A percentile compares a stretch with the other conserved stretches of the same genome.
These are phyloP conservation scores for Fusarium napiforme DNA, from an alignment of 2,329 filamentous ascomycete species.

Conservation along the genomic window DNA sequence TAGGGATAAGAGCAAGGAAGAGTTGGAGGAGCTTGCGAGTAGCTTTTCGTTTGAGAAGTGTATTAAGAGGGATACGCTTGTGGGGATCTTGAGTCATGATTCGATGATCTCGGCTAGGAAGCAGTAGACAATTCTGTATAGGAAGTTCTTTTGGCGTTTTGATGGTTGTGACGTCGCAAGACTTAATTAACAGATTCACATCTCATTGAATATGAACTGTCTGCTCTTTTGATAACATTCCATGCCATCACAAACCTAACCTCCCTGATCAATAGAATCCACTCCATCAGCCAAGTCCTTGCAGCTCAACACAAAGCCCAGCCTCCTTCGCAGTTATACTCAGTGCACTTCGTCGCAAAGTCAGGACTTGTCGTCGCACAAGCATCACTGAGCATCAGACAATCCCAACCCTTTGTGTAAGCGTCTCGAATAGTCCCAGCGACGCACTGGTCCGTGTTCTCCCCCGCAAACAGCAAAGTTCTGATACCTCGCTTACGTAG, in stretches of 20 bases:
- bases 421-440: background rate
- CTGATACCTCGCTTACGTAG: background rate
- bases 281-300: background rate
- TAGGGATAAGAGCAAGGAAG: constrained; percentile 58
- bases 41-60: constrained; percentile 66
- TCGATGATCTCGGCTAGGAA: background rate
- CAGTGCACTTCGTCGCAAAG: background rate
- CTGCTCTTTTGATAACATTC: too few relatives aligned
- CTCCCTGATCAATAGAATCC: background rate
- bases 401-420: background rate
- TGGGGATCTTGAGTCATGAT: constrained; percentile 57
- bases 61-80: constrained; percentile 61
- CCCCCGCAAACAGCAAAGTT: background rate
- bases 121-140: too few relatives aligned
- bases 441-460: background rate
- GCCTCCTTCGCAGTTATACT: background rate
- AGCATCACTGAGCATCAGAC: background rate
- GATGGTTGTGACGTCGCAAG: too few relatives aligned
- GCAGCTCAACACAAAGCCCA: background rate
- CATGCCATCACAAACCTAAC: too few relatives aligned
- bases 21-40: constrained; percentile 64
- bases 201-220: rapidly evolving
- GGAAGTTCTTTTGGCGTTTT: too few relatives aligned
- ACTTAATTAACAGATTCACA: too few relatives aligned
- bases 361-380: background rate